Percentiles rank a stretch among this genome's conserved stretches.
phyloP scores from a whole-genome alignment of 257 asterid genomes.

The Marsdenia floribunda region DNA sequence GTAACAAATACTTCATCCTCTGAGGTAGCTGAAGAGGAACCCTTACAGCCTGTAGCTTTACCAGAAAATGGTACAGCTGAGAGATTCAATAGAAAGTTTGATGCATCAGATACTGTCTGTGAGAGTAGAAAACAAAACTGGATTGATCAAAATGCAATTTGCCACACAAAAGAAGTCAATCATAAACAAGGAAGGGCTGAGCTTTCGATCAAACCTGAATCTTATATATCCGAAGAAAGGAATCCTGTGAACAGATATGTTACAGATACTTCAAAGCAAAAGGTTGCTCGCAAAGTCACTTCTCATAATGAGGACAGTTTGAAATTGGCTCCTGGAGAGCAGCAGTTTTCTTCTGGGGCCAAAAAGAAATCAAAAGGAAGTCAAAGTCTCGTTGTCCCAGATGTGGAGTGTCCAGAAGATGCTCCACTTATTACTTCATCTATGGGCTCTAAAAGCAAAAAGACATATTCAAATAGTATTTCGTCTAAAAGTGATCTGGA shows the following conservation, averaged over 20 bases:
- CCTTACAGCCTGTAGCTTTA: slow-evolving; percentile 32
- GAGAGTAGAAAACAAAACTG: slow-evolving; percentile 40
- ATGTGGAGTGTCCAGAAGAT: slow-evolving; percentile 30
- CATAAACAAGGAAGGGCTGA: slow-evolving; percentile 33
- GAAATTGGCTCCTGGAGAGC: slow-evolving; percentile 35
- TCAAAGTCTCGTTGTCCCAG: slow-evolving; percentile 34
- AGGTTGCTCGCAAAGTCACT: slow-evolving; percentile 38
- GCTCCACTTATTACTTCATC: slow-evolving; percentile 41
- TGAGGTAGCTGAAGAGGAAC: slow-evolving; percentile 38
- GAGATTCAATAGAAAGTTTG: slow-evolving; percentile 38
- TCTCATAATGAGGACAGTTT: slow-evolving; percentile 36
- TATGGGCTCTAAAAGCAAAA: slow-evolving; percentile 42
- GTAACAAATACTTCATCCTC: slow-evolving; percentile 29
- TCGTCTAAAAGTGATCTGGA: slow-evolving; percentile 41
- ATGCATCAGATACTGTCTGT: slow-evolving; percentile 32
- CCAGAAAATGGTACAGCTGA: slow-evolving; percentile 35
- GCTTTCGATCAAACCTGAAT: slow-evolving; percentile 35
- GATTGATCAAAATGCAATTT: slow-evolving; percentile 28
- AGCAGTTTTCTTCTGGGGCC: slow-evolving; percentile 40
- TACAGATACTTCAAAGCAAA: slow-evolving; percentile 30
- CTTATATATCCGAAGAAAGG: slow-evolving; percentile 33
- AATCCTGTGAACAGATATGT: slow-evolving; percentile 32
- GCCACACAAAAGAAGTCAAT: slow-evolving; percentile 32
- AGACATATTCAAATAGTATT: slow-evolving; percentile 26
- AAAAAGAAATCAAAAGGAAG: slow-evolving; percentile 48